Base-by-base conservation (phyloP, 2,329 filamentous ascomycete species). In the Aspergillus sp. region DNA sequence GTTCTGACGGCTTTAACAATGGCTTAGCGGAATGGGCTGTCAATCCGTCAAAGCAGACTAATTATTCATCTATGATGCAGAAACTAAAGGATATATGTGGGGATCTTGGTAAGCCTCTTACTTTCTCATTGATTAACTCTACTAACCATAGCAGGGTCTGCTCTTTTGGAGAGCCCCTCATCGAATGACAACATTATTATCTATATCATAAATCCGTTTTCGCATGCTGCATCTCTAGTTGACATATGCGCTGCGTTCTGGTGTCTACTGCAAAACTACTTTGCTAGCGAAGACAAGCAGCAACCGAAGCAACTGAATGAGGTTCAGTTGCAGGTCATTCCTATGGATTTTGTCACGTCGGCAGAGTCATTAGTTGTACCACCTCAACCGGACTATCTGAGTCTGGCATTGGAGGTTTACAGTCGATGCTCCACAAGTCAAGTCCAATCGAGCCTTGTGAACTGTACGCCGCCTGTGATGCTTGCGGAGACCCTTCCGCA, bases 201-300 rank as follows among this genome's bases (percentile, higher is more conserved):
- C 47, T 87, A 85, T 66, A 81, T 87, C 55, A 68, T 87, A 49
- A 81, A 85, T 62, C 82, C 83, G 1, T 85, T 85, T 56, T 67
- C 73, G 5, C 71, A 74, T 48, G 71, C 77, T 20, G 73, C 76
- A 17, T 77, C 79, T 34, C 64, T 76, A 20, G 78, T 60, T 69
- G 80, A 84, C 59, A 74, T 86, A 3, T 86, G 83, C 62, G 77
- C 80, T 15, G 81, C 82, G 18, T 86, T 86, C 67, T 81, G 81
- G 76, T 68, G 73, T 6, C 75, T 86, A 1, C 84, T 83, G 63
- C 80, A 84, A 60, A 76, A 80, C 48, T 84, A 85, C 59, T 70
- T 78, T 47, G 74, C 74, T 5, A 69, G 74, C 36, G 64, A 68
- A 13, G 72, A 74, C 17, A 69, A 66, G 44, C 67, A 70, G 34